Percentiles rank a stretch among this genome's conserved stretches.
These are phyloP conservation scores for Camellia oleifera DNA, from an alignment of 179 eudicot genomes.

Conservation along the genomic window DNA sequence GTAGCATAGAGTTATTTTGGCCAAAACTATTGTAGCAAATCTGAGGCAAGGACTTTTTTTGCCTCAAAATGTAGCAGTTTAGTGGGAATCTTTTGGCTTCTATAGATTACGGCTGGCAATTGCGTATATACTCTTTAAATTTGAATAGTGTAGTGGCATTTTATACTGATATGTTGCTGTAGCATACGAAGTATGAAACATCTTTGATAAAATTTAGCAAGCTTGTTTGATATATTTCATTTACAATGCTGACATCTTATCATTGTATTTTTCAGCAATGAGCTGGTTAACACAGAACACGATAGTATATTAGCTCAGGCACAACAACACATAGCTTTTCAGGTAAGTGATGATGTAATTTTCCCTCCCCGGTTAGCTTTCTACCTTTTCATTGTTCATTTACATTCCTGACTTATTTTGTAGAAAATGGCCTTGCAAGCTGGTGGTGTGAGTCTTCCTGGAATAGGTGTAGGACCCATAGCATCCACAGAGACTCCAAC, in stretches of 20 bases:
- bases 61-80: neutral
- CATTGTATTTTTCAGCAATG: conserved; percentile 44
- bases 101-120: neutral
- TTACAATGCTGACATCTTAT: neutral
- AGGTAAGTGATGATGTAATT: conserved; percentile 39
- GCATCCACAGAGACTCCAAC: conserved; percentile 47
- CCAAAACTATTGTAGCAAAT: too few species aligned
- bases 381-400: neutral
- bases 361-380: neutral
- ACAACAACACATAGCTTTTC: conserved; percentile 81
- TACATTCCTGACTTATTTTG: neutral
- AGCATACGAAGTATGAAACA: neutral
- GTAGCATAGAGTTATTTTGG: too few species aligned
- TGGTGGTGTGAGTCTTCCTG: conserved; percentile 53
- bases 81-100: neutral
- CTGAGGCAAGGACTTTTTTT: neutral
- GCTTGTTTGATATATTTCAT: neutral
- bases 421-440: conserved; percentile 71
- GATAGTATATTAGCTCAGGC: conserved; percentile 75
- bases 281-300: conserved; percentile 74
- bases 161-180: neutral
- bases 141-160: conserved; percentile 2
- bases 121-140: neutral
- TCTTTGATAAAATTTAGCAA: neutral
- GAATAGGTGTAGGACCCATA: conserved; percentile 26